Evolutionary conservation across 306 rosid species (phyloP), one percentile per base, ranked within the genome.

Genomic region (Gynostemma pentaphyllum): DNA sequence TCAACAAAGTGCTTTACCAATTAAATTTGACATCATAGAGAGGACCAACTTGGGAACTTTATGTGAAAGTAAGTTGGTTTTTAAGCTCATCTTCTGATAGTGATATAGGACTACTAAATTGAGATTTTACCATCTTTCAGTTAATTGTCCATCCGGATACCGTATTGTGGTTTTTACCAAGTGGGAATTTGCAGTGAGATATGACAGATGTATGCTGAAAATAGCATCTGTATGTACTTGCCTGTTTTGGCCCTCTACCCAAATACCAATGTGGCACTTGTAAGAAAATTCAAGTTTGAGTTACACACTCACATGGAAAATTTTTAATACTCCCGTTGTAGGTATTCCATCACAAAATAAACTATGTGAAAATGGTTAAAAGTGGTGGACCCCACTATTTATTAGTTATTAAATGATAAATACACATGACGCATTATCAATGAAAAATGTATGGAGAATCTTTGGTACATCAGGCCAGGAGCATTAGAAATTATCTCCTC

Each of bases 21-120:
- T 87, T 76, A 79, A 76, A 61, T 37, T 87, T 64, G 74, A 62
- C 59, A 79, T 80, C 46, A 47, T 61, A 44, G 86, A 79, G 77
- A 78, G 95, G 73, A 76, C 81, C 69, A 80, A 68, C 80, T 72
- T 87, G 83, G 74, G 83, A 48, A 76, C 85, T 52, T 69, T 84
- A 66, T 79, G 85, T 49, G 95, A 84, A 82, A 87, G 92, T 84
- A 64, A 61, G 60, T 21, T 61, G 45, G 64, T 19, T 34, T 45
- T 74, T 75, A 51, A 64, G 49, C 71, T 65, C 39, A 46, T 46
- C 57, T n/a, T 66, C 39, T 66, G 36, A n/a, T n/a, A 9, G 1
- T 4, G 22, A 2, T 54, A 13, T 30, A 54, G 37, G 9, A 54
- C 18, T 12, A 14, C 14, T 50, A 50, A 10, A 44, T 44, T 7